A percentile compares a stretch with the other conserved stretches of the same genome.
Evolutionary conservation across 1,139 yeast species (phyloP).

Genomic region (Arxiozyma heterogenica): DNA sequence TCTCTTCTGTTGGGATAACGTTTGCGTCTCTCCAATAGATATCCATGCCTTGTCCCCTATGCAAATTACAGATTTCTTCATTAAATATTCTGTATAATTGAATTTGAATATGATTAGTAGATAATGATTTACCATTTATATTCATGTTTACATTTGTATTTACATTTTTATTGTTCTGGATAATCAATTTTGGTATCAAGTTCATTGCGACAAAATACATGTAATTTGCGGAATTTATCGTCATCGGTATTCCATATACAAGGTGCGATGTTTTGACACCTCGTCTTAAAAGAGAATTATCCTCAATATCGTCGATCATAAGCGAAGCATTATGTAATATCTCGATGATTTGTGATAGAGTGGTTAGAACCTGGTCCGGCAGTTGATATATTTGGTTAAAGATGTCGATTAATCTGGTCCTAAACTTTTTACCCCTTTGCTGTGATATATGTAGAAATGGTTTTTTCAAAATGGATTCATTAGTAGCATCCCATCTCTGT

Average conservation of each 20-base stretch:
- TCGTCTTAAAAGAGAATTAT: conserved; percentile 56
- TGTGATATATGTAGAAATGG: conserved; percentile 46
- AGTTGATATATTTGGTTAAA: conserved; percentile 43
- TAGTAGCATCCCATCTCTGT: conserved; percentile 17
- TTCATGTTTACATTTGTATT: neutral
- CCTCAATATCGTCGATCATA: conserved; percentile 82
- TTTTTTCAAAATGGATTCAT: conserved; percentile 16
- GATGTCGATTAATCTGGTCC: conserved; percentile 40
- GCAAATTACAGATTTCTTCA: conserved; percentile 70
- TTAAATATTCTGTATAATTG: conserved; percentile 34
- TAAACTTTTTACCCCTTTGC: conserved; percentile 49
- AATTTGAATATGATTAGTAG: neutral
- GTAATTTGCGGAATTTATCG: conserved; percentile 74
- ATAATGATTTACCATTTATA: neutral
- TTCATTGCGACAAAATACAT: conserved; percentile 68
- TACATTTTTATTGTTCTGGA: conserved; percentile 3
- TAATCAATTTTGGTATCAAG: conserved; percentile 16
- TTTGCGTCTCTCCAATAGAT: conserved; percentile 70
- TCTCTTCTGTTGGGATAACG: conserved; percentile 54
- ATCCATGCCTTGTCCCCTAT: conserved; percentile 84
- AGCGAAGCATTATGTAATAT: conserved; percentile 59
- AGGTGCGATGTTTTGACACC: conserved; percentile 74
- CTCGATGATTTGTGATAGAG: conserved; percentile 41
- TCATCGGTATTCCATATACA: conserved; percentile 65
- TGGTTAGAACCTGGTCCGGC: conserved; percentile 30